phyloP scores from a whole-genome alignment of 257 asterid genomes.

The Anisodus tanguticus region DNA sequence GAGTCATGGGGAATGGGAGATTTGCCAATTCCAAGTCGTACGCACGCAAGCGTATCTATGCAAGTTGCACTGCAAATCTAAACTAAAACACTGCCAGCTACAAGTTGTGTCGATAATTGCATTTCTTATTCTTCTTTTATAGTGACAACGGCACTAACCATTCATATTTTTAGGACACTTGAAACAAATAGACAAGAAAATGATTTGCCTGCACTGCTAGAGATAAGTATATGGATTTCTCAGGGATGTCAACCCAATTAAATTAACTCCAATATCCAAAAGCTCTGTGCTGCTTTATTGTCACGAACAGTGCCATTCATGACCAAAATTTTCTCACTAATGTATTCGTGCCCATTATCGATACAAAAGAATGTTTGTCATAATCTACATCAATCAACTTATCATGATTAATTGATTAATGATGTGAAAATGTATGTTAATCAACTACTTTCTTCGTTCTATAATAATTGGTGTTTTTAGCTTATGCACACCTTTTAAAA shows the following conservation, averaged over 20 bases:
- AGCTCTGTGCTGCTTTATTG: not conserved
- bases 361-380: not conserved
- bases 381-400: not conserved
- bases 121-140: slow-evolving; percentile 13
- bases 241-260: slow-evolving; percentile 24
- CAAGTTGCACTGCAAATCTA: slow-evolving; percentile 4
- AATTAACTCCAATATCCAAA: not conserved
- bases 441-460: no score
- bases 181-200: slow-evolving; percentile 16
- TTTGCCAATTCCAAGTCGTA: not conserved
- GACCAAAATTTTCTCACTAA: not conserved
- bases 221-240: not conserved
- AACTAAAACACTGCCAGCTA: not conserved
- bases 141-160: not conserved
- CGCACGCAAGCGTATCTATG: slow-evolving; percentile 21
- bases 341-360: not conserved
- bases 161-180: slow-evolving; percentile 21
- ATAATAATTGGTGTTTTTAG: no score
- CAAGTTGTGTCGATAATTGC: slow-evolving; percentile 19
- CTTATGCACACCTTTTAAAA: no score
- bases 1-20: slow-evolving; percentile 3
- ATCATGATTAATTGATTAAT: no score
- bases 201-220: not conserved
- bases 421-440: no score
- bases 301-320: not conserved